These are phyloP conservation scores for Clathrospora elynae DNA, from an alignment of 2,329 filamentous ascomycete genomes.

Conservation along the genomic window DNA sequence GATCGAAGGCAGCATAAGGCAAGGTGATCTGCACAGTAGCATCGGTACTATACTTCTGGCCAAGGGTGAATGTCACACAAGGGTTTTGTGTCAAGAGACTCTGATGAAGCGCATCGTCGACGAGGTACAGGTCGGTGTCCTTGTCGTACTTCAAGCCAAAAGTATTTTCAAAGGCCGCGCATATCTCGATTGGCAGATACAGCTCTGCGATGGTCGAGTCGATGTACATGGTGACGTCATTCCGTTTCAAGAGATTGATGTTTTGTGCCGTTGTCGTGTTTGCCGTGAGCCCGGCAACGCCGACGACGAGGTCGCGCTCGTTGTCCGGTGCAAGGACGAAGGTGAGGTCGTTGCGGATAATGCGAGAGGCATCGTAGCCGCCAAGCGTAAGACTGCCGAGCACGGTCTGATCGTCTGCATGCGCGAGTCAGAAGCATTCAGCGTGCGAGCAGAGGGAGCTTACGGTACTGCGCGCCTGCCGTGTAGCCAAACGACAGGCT, in stretches of 20 bases:
- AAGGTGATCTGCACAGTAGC: slow-evolving; percentile 53
- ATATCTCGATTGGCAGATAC: slow-evolving; percentile 59
- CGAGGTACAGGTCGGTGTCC: slow-evolving; percentile 67
- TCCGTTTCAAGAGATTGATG: slow-evolving; percentile 44
- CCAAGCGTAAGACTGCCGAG: slow-evolving; percentile 65
- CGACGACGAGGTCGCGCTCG: slow-evolving; percentile 65
- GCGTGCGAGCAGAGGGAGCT: slow-evolving; percentile 29
- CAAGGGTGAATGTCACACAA: slow-evolving; percentile 53
- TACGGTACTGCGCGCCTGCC: slow-evolving; percentile 74
- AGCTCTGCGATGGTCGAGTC: slow-evolving; percentile 57
- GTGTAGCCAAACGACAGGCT: slow-evolving; percentile 78
- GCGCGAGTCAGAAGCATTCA: slow-evolving; percentile 11
- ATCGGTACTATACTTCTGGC: slow-evolving; percentile 40
- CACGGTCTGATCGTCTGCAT: slow-evolving; percentile 43
- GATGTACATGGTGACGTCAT: slow-evolving; percentile 52
- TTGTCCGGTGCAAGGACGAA: slow-evolving; percentile 64
- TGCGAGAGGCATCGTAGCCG: slow-evolving; percentile 69
- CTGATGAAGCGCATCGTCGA: slow-evolving; percentile 63
- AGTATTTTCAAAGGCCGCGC: slow-evolving; percentile 66
- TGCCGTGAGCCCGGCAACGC: slow-evolving; percentile 52
- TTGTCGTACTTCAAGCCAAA: slow-evolving; percentile 70
- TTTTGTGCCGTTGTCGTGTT: slow-evolving; percentile 36
- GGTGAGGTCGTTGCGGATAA: slow-evolving; percentile 63
- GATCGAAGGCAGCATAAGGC: slow-evolving; percentile 58
- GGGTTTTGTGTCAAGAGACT: slow-evolving; percentile 53